Evolutionary conservation across 305 asterid species (phyloP), one percentile per base, ranked within the genome.

Genomic region (Fraxinus ornus): DNA sequence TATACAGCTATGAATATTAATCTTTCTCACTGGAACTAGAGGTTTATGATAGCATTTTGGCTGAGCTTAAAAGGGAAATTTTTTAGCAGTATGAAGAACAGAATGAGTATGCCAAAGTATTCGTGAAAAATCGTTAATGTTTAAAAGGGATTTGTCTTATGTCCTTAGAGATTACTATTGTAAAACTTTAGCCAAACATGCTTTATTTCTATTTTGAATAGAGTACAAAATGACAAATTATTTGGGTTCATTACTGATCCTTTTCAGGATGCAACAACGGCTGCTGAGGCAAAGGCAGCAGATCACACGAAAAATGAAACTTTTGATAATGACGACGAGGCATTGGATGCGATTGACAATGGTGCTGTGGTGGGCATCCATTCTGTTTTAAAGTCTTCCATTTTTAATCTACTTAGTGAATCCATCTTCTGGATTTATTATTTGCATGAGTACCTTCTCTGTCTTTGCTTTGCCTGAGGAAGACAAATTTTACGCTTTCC

Each of bases 281-380:
- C 15, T 81, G 81, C 77, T 1, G 91, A 86, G 77, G 88, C 85
- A 28, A 83, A 81, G 79, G 84, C 37, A 62, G 79, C 47, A 17
- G 87, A 83, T 79, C 90, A 86, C 74, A 86, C 85, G 85, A 75
- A 82, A 80, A 19, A 78, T 75, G 85, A 81, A 66, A 76, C 86
- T 60, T 87, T 82, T 62, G 89, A 76, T 55, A 85, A 85, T 75
- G 94, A 89, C 32, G 91, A 92, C 1, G 91, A 89, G 87, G 94
- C 97, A 57, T 79, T 95, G 85, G 91, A 87, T 79, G 98, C 98
- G 10, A 90, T 85, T 81, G 90, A 82, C 75, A 91, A 90, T 83
- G 92, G 88, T 17, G 97, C 82, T 62, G 97, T 24, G 90, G 99
- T 95, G 85, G 82, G 95, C 87, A 76, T 19, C 82, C 73, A 32